phyloP scores from a whole-genome alignment of 768 basidiomycete species.

The Agaricus blazei region DNA sequence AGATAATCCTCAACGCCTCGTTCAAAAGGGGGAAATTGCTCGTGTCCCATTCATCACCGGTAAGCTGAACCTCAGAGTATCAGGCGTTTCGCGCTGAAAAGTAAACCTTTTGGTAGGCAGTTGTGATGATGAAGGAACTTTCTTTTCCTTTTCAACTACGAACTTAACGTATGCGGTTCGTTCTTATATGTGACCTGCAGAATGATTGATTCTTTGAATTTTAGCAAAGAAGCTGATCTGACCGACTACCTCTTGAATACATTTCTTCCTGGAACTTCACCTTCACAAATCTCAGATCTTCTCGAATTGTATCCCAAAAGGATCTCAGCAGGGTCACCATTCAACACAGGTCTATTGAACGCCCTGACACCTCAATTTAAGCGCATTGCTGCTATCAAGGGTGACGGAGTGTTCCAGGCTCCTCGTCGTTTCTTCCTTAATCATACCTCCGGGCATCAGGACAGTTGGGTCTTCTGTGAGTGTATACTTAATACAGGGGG shows the following conservation, averaged over 20 bases:
- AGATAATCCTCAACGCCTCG: conserved; percentile 35
- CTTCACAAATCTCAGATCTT: conserved; percentile 16
- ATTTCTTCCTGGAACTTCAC: conserved; percentile 18
- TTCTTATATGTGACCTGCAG: not conserved
- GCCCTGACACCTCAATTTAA: conserved; percentile 45
- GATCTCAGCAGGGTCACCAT: conserved; percentile 42
- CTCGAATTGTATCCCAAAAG: conserved; percentile 28
- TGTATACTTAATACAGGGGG: not conserved
- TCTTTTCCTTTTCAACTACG: conserved; percentile 35
- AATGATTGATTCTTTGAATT: not conserved
- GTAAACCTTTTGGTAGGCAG: conserved; percentile 23
- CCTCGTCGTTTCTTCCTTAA: conserved; percentile 46
- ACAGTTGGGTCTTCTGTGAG: conserved; percentile 39
- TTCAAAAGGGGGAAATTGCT: conserved; percentile 37
- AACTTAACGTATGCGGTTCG: conserved; percentile 34
- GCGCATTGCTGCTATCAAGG: conserved; percentile 42
- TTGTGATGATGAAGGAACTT: conserved; percentile 51
- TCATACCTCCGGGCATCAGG: conserved; percentile 30
- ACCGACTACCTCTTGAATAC: conserved; percentile 21
- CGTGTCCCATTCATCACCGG: conserved; percentile 41
- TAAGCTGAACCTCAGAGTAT: not conserved
- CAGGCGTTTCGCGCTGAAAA: not conserved
- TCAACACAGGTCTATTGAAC: conserved; percentile 35
- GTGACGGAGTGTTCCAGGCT: conserved; percentile 46
- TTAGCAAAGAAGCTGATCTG: conserved; percentile 13